These are phyloP conservation scores for Pythium aristosporum DNA, from an alignment of 352 stramenopile species.

Conservation along the genomic window DNA sequence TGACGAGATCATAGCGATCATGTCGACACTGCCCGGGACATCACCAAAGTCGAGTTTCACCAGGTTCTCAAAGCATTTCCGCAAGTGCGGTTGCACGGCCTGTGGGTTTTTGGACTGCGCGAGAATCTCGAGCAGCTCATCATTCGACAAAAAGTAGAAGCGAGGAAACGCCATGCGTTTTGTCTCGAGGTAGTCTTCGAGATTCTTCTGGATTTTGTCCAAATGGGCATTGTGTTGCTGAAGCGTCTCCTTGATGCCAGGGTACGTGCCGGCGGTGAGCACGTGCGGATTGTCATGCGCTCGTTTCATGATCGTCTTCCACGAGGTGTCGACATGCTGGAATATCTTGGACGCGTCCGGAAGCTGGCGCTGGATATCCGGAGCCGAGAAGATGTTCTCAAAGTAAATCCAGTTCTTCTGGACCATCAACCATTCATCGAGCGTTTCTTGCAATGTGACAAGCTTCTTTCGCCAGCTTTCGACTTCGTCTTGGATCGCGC, in stretches of 20 bases:
- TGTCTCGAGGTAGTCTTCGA: constrained; percentile 92
- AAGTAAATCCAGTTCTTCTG: constrained; percentile 91
- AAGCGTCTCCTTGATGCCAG: constrained; percentile 81
- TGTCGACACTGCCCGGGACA: constrained; percentile 84
- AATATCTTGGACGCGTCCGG: constrained; percentile 91
- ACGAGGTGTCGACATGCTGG: constrained; percentile 87
- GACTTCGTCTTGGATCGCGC: constrained; percentile 88
- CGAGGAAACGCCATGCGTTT: constrained; percentile 91
- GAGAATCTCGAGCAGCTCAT: constrained; percentile 94
- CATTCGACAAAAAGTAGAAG: constrained; percentile 96
- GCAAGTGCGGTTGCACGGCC: constrained; percentile 91
- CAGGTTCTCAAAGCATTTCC: constrained; percentile 94
- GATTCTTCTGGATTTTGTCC: constrained; percentile 91
- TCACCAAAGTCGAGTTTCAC: constrained; percentile 82
- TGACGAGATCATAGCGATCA: constrained; percentile 92
- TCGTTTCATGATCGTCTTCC: constrained; percentile 90
- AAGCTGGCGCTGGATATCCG: constrained; percentile 91
- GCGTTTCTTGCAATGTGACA: constrained; percentile 78
- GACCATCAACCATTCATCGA: constrained; percentile 87
- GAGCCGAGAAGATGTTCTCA: constrained; percentile 86
- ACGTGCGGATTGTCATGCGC: constrained; percentile 87
- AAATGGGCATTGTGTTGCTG: constrained; percentile 84
- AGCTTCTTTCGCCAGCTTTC: constrained; percentile 87
- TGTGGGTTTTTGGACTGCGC: constrained; percentile 94
- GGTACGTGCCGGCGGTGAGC: constrained; percentile 54